Conservation (phyloP, 805 yeast genomes). For the Saccharomycopsis olivae region DNA sequence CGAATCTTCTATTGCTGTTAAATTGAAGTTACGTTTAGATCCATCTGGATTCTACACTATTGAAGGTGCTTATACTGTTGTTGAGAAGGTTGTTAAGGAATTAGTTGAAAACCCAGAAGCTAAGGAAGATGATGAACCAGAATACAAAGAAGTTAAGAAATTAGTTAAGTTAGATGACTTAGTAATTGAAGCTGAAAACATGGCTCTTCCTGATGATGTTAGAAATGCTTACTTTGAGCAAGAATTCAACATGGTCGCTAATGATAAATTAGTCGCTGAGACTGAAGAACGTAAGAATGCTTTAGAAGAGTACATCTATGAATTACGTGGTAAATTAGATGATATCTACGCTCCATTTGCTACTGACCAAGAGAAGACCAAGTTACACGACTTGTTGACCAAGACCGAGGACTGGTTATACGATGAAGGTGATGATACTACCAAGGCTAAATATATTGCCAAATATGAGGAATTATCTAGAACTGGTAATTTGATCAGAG, state of each 20-base stretch:
- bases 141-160: conserved; percentile 84
- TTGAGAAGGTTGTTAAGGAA: conserved; percentile 84
- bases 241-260: conserved; percentile 76
- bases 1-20: conserved; percentile 68
- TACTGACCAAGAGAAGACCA: conserved; percentile 73
- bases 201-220: conserved; percentile 44
- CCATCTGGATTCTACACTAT: conserved; percentile 92
- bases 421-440: conserved; percentile 92
- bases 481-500: conserved; percentile 88
- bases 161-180: conserved; percentile 85
- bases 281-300: conserved; percentile 98
- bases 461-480: conserved; percentile 95
- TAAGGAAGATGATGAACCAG: conserved; percentile 64
- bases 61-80: conserved; percentile 91
- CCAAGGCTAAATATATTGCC: conserved; percentile 95
- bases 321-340: conserved; percentile 92
- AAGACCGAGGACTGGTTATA: conserved; percentile 98
- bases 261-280: conserved; percentile 94
- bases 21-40: conserved; percentile 92
- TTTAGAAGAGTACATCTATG: conserved; percentile 96
- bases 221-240: conserved; percentile 62
- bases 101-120: conserved; percentile 41
- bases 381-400: conserved; percentile 58
- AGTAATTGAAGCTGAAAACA: conserved; percentile 46
- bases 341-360: conserved; percentile 86